A percentile compares a stretch with the other conserved stretches of the same genome.
phyloP scores from a whole-genome alignment of 345 rosid species.

The Populus euphratica region DNA sequence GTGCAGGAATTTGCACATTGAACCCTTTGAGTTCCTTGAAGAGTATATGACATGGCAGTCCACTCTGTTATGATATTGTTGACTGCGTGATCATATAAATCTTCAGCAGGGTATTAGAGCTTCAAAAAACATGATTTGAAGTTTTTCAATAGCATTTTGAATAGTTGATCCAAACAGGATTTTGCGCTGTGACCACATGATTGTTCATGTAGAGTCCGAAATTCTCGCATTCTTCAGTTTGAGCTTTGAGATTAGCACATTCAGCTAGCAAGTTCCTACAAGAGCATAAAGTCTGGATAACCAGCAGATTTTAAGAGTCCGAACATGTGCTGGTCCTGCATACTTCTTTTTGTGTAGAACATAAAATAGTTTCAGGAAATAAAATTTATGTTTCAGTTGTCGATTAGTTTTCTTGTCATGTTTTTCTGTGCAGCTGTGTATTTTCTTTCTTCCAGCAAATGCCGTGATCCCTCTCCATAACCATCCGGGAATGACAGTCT shows the following conservation, averaged over 20 bases:
- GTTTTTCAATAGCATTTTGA: background rate
- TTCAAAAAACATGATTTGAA: too few species aligned
- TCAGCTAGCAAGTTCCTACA: background rate
- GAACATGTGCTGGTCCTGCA: background rate
- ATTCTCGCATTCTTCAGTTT: background rate
- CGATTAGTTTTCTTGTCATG: background rate
- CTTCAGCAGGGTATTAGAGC: background rate
- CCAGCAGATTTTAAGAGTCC: background rate
- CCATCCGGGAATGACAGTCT: conserved; percentile 78
- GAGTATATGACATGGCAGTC: background rate
- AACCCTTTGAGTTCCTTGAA: background rate
- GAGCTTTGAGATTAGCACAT: background rate
- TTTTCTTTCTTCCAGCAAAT: conserved; percentile 61
- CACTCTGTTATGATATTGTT: background rate
- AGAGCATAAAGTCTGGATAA: background rate
- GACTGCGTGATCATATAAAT: background rate
- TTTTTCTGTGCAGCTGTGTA: conserved; percentile 41
- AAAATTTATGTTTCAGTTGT: background rate
- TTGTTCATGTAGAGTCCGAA: background rate
- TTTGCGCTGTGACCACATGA: background rate
- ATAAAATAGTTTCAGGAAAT: background rate
- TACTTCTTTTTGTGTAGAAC: background rate
- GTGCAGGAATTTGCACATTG: background rate
- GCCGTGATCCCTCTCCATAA: conserved; percentile 74
- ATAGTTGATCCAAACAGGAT: background rate